Conservation (phyloP, 2,329 filamentous ascomycete species). For the Ophiostoma montium region DNA sequence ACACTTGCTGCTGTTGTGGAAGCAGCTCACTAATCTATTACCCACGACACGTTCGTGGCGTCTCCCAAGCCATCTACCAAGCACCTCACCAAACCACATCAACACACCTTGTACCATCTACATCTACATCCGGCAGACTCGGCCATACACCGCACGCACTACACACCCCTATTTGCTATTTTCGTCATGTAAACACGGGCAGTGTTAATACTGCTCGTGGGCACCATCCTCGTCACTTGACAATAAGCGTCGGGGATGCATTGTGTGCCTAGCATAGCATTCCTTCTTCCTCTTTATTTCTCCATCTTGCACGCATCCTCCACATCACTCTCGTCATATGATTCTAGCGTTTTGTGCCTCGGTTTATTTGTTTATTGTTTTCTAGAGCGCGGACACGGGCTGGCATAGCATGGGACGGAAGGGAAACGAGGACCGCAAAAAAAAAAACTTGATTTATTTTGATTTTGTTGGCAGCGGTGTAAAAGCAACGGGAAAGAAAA, state of each 20-base stretch:
- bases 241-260: no score
- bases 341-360: not conserved
- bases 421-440: not conserved
- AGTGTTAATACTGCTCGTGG: no score
- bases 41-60: no score
- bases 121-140: not conserved
- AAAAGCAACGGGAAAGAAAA: no score
- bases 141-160: not conserved
- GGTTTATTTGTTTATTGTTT: slow-evolving; percentile 2
- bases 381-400: slow-evolving; percentile 1
- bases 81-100: no score
- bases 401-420: not conserved
- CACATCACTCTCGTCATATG: not conserved
- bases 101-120: no score
- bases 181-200: not conserved
- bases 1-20: not conserved
- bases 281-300: not conserved
- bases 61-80: no score
- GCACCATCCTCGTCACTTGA: no score
- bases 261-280: not conserved
- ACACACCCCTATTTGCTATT: not conserved
- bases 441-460: not conserved
- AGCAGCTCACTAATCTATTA: not conserved
- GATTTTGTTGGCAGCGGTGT: not conserved
- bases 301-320: not conserved